Evolutionary conservation across 176 grass and related monocot species (phyloP), one percentile per base, ranked within the genome.

Genomic region (Phyllostachys edulis): DNA sequence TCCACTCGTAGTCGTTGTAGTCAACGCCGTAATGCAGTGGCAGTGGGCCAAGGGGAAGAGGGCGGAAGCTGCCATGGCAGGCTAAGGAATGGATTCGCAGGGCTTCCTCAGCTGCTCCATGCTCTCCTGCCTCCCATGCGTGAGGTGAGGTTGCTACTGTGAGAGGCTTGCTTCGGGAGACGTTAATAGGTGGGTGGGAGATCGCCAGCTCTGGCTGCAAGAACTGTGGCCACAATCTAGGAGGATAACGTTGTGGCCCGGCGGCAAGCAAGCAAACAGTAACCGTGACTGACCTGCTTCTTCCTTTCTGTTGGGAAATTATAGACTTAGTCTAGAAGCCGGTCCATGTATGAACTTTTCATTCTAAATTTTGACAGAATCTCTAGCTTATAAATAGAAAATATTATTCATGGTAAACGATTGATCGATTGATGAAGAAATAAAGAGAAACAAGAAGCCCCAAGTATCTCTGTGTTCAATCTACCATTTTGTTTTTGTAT

Each of bases 181-280:
- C 63, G 82, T 74, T 46, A 29, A 77, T 70, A 81, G 63, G 62
- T 75, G 51, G 51, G 36, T 27, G 82, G 69, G 82, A 40, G 61
- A n/a, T 68, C 27, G 40, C 60, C 60, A 47, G 49, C 13, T 56
- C 18, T 23, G 29, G 41, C 18, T 76, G 76, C 82, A 38, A 17
- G 1, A 70, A 80, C 78, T 44, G 55, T 82, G 79, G 21, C 84
- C 88, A 89, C 70, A 59, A 80, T 44, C 62, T 65, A 7, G 36
- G 57, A 90, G 47, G 88, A 90, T 90, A 90, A 90, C 79, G 79
- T 86, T 76, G 76, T 74, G 87, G 45, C 47, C 13, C 16, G 17
- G 5, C 17, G 51, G 51, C 6, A 6, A 52, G 50, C 17, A 52
- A 49, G 20, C 16, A 21, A 29, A 65, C 39, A 85, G 39, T 52